phyloP scores from a whole-genome alignment of 192 early-diverging fungal species.

The Kappamyces sp. region DNA sequence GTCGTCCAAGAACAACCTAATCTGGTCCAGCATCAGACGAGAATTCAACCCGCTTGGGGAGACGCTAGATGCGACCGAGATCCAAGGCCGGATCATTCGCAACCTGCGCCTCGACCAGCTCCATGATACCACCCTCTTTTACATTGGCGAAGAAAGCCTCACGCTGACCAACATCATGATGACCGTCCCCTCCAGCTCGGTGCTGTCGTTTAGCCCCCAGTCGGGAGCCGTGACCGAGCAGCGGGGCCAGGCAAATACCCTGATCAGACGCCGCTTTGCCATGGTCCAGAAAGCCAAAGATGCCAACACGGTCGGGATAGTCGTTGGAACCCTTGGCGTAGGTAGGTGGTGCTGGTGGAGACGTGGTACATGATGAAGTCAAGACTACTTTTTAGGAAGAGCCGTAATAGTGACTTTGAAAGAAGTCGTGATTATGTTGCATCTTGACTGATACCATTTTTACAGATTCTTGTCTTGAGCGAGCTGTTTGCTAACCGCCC shows the following conservation, averaged over 20 bases:
- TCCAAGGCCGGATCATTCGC: slow-evolving; percentile 12
- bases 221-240: slow-evolving; percentile 43
- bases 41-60: no score
- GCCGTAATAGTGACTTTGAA: slow-evolving; percentile 24
- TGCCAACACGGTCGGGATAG: slow-evolving; percentile 88
- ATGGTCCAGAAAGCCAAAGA: slow-evolving; percentile 90
- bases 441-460: neutral
- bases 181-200: slow-evolving; percentile 58
- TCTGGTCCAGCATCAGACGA: no score
- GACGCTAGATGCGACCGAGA: neutral
- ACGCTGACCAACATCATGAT: slow-evolving; percentile 85
- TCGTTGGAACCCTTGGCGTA: slow-evolving; percentile 91
- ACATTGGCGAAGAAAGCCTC: slow-evolving; percentile 74
- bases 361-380: slow-evolving; percentile 21
- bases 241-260: slow-evolving; percentile 17
- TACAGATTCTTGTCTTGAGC: neutral
- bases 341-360: slow-evolving; percentile 46
- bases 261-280: slow-evolving; percentile 59
- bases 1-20: neutral
- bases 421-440: neutral
- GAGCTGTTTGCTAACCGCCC: slow-evolving; percentile 6
- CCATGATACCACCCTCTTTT: slow-evolving; percentile 69
- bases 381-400: slow-evolving; percentile 28
- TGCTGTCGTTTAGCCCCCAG: slow-evolving; percentile 66
- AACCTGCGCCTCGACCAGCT: slow-evolving; percentile 30